These are phyloP conservation scores for Psilocybe sp. DNA, from an alignment of 768 basidiomycete species.

Conservation along the genomic window DNA sequence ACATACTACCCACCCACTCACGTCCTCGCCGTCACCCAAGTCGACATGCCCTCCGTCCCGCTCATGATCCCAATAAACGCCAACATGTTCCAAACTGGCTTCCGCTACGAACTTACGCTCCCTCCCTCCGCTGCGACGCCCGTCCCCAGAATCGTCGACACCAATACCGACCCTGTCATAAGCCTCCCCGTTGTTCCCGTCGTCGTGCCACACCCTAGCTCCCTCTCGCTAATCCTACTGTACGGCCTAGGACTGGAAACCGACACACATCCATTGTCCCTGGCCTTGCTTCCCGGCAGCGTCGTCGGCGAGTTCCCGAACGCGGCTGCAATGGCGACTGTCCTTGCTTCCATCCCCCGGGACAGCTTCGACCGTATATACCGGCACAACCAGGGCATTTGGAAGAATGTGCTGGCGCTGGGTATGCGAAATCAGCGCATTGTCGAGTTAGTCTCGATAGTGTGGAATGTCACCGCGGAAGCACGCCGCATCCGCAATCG, in stretches of 20 bases:
- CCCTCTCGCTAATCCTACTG: constrained; percentile 56
- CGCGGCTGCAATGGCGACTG: constrained; percentile 51
- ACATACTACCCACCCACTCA: constrained; percentile 36
- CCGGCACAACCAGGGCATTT: constrained; percentile 55
- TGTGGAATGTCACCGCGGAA: constrained; percentile 77
- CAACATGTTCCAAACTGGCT: constrained; percentile 38
- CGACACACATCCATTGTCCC: constrained; percentile 43
- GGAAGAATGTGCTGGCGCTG: constrained; percentile 60
- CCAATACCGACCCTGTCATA: constrained; percentile 21
- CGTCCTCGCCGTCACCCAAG: constrained; percentile 44
- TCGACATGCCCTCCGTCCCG: constrained; percentile 22
- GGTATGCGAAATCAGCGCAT: constrained; percentile 44
- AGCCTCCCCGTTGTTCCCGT: constrained; percentile 52
- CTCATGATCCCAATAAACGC: constrained; percentile 53
- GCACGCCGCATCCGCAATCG: constrained; percentile 39
- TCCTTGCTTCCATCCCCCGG: constrained; percentile 38
- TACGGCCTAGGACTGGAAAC: constrained; percentile 54
- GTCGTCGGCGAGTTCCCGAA: constrained; percentile 65
- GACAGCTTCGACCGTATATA: constrained; percentile 35
- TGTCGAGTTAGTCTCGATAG: constrained; percentile 48
- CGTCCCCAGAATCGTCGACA: constrained; percentile 16
- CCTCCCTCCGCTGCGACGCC: constrained; percentile 27
- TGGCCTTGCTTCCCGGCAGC: constrained; percentile 49
- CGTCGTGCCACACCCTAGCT: constrained; percentile 49
- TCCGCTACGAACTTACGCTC: constrained; percentile 33